Percentiles rank a stretch among this genome's conserved stretches.
These are phyloP conservation scores for Escovopsis sp. DNA, from an alignment of 2,329 filamentous ascomycete genomes.

Conservation along the genomic window DNA sequence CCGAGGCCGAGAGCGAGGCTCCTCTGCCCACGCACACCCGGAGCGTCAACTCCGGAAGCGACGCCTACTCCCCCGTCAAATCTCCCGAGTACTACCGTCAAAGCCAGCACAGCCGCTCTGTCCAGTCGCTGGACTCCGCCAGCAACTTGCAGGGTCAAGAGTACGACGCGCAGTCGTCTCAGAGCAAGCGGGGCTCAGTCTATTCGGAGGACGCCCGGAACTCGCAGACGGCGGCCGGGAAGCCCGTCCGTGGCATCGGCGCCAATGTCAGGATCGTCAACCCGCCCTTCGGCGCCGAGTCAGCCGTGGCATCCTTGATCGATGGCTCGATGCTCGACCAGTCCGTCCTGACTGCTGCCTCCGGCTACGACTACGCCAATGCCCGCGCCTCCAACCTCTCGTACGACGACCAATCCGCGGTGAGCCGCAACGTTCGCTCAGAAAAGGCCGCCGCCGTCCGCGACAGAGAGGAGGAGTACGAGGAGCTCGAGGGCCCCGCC, in stretches of 20 bases:
- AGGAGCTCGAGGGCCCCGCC: constrained; percentile 24
- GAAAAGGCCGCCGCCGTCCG: constrained; percentile 22
- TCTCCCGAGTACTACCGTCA: constrained; percentile 19
- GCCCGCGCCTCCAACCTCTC: constrained; percentile 24
- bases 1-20: constrained; percentile 48
- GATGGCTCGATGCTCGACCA: constrained; percentile 57
- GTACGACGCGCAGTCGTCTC: constrained; percentile 36
- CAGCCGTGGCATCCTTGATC: constrained; percentile 72
- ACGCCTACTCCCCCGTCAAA: constrained; percentile 47
- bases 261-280: constrained; percentile 67
- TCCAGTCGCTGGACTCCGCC: constrained; percentile 19
- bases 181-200: constrained; percentile 39
- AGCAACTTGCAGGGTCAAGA: constrained; percentile 34
- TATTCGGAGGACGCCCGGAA: constrained; percentile 41
- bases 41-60: constrained; percentile 32
- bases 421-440: constrained; percentile 23
- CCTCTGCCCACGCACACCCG: constrained; percentile 42
- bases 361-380: constrained; percentile 32
- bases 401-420: constrained; percentile 17
- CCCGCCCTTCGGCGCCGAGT: constrained; percentile 61
- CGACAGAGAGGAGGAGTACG: constrained; percentile 18
- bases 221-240: constrained; percentile 46
- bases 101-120: constrained; percentile 18
- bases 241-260: constrained; percentile 55
- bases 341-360: constrained; percentile 53